These are phyloP conservation scores for Candida boleticola DNA, from an alignment of 805 yeast species.

Conservation along the genomic window DNA sequence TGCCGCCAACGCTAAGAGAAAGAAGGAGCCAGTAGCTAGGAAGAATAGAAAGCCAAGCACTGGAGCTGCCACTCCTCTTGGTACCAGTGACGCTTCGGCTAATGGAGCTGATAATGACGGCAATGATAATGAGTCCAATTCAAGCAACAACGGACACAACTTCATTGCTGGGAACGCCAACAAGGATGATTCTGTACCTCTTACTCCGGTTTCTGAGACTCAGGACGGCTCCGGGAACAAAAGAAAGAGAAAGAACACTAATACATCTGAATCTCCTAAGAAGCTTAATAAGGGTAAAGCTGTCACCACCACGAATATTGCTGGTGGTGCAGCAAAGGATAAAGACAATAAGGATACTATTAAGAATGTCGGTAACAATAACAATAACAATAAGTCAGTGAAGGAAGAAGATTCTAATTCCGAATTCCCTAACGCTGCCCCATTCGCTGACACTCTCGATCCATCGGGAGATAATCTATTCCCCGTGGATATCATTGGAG, in stretches of 20 bases:
- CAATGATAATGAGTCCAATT: not conserved
- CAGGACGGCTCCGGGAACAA: conserved; percentile 18
- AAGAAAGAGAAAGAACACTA: conserved; percentile 28
- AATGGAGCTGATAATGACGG: not conserved
- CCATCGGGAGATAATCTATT: conserved; percentile 29
- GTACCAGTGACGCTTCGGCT: not conserved
- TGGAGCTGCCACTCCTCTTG: conserved; percentile 7
- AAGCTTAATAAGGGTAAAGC: conserved; percentile 15
- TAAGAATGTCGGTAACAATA: not conserved
- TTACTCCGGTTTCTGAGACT: conserved; percentile 41
- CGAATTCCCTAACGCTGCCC: conserved; percentile 11
- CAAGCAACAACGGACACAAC: not conserved
- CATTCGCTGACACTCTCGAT: conserved; percentile 3
- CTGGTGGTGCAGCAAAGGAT: conserved; percentile 17
- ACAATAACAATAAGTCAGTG: not conserved
- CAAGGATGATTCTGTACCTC: conserved; percentile 37
- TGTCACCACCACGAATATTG: conserved; percentile 1
- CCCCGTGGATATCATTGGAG: conserved; percentile 32
- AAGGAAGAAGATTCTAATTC: not conserved
- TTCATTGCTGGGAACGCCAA: conserved; percentile 15
- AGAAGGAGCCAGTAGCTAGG: conserved; percentile 29
- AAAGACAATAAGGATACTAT: conserved; percentile 23
- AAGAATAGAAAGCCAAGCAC: conserved; percentile 33
- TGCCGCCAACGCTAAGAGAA: conserved; percentile 7
- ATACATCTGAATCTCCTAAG: conserved; percentile 34